Evolutionary conservation across 2,329 filamentous ascomycete genomes (phyloP), one percentile per base, ranked within the genome.

Genomic region (Trichoderma pleuroti): DNA sequence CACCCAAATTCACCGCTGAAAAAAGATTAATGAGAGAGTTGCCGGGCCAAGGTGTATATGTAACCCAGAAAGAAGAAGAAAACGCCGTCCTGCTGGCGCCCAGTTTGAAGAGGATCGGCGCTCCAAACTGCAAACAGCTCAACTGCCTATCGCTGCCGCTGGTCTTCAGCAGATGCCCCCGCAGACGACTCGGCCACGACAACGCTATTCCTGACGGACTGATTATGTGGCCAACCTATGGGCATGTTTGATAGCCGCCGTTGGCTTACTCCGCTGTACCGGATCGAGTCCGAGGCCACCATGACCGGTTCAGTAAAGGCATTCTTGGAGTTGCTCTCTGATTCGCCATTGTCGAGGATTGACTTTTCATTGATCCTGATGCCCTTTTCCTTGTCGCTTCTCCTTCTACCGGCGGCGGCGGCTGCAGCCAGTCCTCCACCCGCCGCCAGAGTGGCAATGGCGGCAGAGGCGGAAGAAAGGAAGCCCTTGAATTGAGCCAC

Each of bases 211-310:
- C 79, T 74, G 36, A 79, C 66, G 2, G 76, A 74, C 18, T 75
- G 75, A 26, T 80, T 80, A 39, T 78, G 76, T 21, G 80, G 79
- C 81, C 81, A 82, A 21, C 81, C 81, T 9, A 77, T 73, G 1
- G 81, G 80, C 81, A 81, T 81, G 36, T 75, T 81, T 10, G 80
- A 81, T 14, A 74, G 46, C 52, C 78, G 77, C 54, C 76, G 76
- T 16, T 76, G 74, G 3, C 75, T 70, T 10, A 61, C 71, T 8
- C 54, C 59, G n/a, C 68, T 74, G 54, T 71, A 74, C 24, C 75
- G 74, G 10, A 75, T 66, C 7, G 71, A 72, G 4, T 73, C 75
- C n/a, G 76, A 66, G 10, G 66, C 64, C 8, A 77, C 66, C 0
- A 74, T 60, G 4, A 72, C 59, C 16, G 70, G 60, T 34, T 72